Evolutionary conservation across 495 filamentous ascomycete species (phyloP).

Genomic region (Aspergillus nidulans): DNA sequence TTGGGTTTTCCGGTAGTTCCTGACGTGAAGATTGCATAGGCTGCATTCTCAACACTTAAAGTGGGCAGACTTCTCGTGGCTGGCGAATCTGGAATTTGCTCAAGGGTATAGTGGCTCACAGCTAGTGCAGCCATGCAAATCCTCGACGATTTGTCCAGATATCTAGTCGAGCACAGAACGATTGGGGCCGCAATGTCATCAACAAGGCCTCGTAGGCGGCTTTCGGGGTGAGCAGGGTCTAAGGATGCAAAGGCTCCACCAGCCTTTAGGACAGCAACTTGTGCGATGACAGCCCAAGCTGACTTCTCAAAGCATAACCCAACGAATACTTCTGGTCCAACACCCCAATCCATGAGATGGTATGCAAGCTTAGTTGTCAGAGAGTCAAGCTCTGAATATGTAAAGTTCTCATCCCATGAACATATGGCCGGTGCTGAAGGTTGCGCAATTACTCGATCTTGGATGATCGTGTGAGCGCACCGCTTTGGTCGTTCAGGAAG

Average conservation of each 20-base stretch:
- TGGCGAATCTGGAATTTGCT: constrained; percentile 24
- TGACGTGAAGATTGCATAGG: constrained; percentile 49
- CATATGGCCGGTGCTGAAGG: constrained; percentile 9
- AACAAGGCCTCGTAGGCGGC: constrained; percentile 51
- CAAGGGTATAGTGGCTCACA: constrained; percentile 28
- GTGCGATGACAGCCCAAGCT: constrained; percentile 48
- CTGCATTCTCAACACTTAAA: constrained; percentile 27
- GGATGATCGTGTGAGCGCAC: constrained; percentile 11
- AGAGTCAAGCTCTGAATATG: constrained; percentile 40
- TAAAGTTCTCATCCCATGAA: constrained; percentile 48
- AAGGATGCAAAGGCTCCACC: constrained; percentile 57
- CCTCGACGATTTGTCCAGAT: constrained; percentile 27
- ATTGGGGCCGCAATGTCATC: constrained; percentile 39
- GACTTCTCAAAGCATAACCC: constrained; percentile 57
- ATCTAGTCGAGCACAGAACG: constrained; percentile 34
- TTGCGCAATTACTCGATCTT: background rate
- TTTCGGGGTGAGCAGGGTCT: constrained; percentile 53
- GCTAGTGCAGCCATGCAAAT: constrained; percentile 28
- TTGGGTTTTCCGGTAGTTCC: constrained; percentile 52
- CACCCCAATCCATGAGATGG: constrained; percentile 21
- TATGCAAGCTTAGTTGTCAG: constrained; percentile 19
- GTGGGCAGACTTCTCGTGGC: constrained; percentile 12
- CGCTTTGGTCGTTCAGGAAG: constrained; percentile 7
- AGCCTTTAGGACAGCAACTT: constrained; percentile 54
- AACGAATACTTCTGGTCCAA: constrained; percentile 42